Base-by-base conservation (phyloP, 495 filamentous ascomycete genomes). In the Aspergillus nidulans region DNA sequence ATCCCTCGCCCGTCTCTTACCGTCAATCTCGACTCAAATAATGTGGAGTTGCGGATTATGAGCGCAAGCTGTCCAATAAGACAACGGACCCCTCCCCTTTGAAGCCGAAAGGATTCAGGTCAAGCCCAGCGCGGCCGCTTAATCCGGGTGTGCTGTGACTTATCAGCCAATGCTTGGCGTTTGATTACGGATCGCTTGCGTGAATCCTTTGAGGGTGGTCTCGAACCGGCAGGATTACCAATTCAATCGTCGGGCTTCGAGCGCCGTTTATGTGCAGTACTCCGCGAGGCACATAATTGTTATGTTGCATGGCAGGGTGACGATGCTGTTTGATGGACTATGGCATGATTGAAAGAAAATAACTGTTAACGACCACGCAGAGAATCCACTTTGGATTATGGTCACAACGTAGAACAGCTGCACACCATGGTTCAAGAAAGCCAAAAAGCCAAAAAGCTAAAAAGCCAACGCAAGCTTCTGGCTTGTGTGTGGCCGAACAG, bases 141-240 rank as follows among this genome's bases (percentile, higher is more conserved):
- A 43, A 15, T 45, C 20, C 42, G 13, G 42, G 10, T 21, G 21
- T 28, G 42, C 23, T 45, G 42, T 23, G 28, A 24, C 41, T 43
- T 23, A 43, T 43, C 41, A 43, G 41, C 41, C 41, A 43, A 43
- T 18, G 15, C 48, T 42, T 52, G 49, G 23, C 39, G 50, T 52
- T 44, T 39, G 24, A 43, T 34, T 39, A 15, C 44, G 24, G 39
- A 52, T 26, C 13, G 20, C 8, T 50, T 50, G 32, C 24, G 15
- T 30, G 47, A 16, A 48, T 28, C 18, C 4, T n/a, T 28, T 34
- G 30, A 34, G 30, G n/a, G 30, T 49, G 28, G 16, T 34, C 26
- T 49, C 20, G 32, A 19, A 24, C 42, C 19, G 23, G 24, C 21
- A 45, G 42, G 21, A 43, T 43, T 43, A 43, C 40, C 40, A 43